These are phyloP conservation scores for Chrysosporium queenslandicum DNA, from an alignment of 2,329 filamentous ascomycete species.

Conservation along the genomic window DNA sequence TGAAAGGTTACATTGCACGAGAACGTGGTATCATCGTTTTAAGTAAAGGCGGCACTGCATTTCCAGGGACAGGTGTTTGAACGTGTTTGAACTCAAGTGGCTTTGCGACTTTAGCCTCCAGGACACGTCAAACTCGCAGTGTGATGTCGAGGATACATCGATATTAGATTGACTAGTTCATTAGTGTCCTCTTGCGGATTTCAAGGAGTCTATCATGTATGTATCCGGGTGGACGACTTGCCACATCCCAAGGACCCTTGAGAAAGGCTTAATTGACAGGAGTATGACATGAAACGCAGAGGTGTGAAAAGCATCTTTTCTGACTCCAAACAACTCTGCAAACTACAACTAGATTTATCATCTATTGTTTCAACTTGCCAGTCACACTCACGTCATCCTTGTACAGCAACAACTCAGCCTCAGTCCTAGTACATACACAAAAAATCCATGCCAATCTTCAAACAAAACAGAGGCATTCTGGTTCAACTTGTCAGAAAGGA, in stretches of 20 bases:
- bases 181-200: too few species aligned
- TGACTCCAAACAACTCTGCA: not conserved
- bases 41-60: conserved; percentile 75
- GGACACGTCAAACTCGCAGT: too few species aligned
- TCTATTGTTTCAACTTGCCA: not conserved
- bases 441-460: not conserved
- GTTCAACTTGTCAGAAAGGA: not conserved
- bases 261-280: not conserved
- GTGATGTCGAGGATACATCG: too few species aligned
- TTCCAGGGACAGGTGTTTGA: conserved; percentile 72
- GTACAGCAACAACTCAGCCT: not conserved
- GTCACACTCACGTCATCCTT: not conserved
- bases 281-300: not conserved
- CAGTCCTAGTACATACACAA: not conserved
- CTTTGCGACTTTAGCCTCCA: too few species aligned
- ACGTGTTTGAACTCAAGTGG: too few species aligned
- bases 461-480: not conserved
- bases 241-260: too few species aligned
- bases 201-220: too few species aligned
- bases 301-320: not conserved
- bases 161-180: too few species aligned
- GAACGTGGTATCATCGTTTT: conserved; percentile 83
- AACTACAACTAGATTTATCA: not conserved
- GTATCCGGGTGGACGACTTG: too few species aligned
- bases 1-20: conserved; percentile 97